Conservation (phyloP, 441 rosid species). For the Pelargonium cotyledonis region DNA sequence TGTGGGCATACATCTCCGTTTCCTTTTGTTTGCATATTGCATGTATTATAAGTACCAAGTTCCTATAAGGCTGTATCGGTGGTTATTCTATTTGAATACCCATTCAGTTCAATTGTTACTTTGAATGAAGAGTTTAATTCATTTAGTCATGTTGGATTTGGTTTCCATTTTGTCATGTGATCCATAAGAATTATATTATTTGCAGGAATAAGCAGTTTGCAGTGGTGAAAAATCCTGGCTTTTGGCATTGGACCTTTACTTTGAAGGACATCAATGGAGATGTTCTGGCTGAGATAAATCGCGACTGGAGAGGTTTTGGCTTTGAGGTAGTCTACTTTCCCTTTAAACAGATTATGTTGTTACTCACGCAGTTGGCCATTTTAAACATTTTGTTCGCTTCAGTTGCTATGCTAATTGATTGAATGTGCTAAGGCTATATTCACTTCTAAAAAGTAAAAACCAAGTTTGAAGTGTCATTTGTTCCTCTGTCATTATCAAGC, state of each 20-base stretch:
- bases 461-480: background rate
- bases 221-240: slow-evolving; percentile 85
- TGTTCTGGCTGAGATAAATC: slow-evolving; percentile 77
- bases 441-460: too few species aligned
- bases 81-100: background rate
- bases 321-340: slow-evolving; percentile 58
- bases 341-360: slow-evolving; percentile 6
- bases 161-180: background rate
- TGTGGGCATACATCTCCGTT: too few species aligned
- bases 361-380: background rate
- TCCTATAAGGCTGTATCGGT: too few species aligned
- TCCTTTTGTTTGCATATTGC: too few species aligned
- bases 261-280: slow-evolving; percentile 71
- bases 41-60: too few species aligned
- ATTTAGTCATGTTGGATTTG: background rate
- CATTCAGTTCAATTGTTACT: background rate
- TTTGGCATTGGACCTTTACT: slow-evolving; percentile 97
- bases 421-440: background rate
- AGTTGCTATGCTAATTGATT: background rate
- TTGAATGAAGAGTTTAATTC: background rate
- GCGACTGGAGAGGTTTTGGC: slow-evolving; percentile 98
- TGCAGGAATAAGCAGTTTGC: slow-evolving; percentile 84
- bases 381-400: background rate
- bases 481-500: too few species aligned
- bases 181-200: slow-evolving; percentile 10